Base-by-base conservation (phyloP, 1,284 basidiomycete genomes). In the Xanthoconium separans region DNA sequence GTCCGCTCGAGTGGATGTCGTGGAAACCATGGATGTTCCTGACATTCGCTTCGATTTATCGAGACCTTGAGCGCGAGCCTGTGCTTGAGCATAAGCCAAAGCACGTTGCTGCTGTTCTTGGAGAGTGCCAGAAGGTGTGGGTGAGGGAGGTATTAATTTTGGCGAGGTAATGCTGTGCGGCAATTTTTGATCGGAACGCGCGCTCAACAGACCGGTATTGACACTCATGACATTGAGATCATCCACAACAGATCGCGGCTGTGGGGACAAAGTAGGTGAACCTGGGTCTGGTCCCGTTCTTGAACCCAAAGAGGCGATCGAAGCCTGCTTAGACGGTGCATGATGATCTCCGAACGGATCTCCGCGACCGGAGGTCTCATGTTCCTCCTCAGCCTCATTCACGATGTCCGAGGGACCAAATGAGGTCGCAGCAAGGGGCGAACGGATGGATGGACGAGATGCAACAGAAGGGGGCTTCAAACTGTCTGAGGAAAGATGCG, bases 341-440 rank as follows among this genome's bases (percentile, higher is more conserved):
- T 83, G 79, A 51, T 75, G 75, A 63, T 91, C 87, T 30, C 78
- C 77, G 70, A 91, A 91, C 6, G 89, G 88, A 73, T 90, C 76
- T 29, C 56, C 54, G 49, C 68, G 64, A 61, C 68, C 48, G n/a
- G 65, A 59, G 20, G 70, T 31, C 8, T 69, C 69, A 65, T 75
- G 64, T 54, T 72, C 71, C 57, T 83, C 80, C 13, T 82, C 79
- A 2, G 61, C 66, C 63, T 87, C 85, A 10, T 68, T 74, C 30
- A 81, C 66, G 24, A 86, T 67, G 63, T 89, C 89, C 40, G 76
- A 72, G 1, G 88, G 87, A n/a, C 83, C 85, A 64, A 90, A 91
- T 18, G 87, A 87, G 6, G 80, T 79, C 4, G 80, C 74, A 15
- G 88, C 87, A 44, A 91, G 75, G 20, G 89, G 89, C 0, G 86